Evolutionary conservation across 176 grass and related monocot species (phyloP).

Genomic region (Juncus inflexus): DNA sequence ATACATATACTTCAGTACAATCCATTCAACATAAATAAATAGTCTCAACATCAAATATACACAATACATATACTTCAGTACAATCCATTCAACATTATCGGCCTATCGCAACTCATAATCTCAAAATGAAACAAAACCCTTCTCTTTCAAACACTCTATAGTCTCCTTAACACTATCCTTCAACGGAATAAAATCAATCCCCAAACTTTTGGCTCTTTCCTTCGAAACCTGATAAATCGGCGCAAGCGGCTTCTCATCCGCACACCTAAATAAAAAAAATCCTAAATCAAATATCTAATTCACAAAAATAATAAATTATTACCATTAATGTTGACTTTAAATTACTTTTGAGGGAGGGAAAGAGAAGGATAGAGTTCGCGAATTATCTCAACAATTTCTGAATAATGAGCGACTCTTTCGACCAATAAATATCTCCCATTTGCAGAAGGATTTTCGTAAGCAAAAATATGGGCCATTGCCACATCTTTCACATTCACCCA

Average conservation of each 20-base stretch:
- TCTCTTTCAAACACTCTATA: conserved; percentile 55
- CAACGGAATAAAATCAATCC: conserved; percentile 34
- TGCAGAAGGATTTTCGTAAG: conserved; percentile 31
- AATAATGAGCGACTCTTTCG: conserved; percentile 32
- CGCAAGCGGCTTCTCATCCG: conserved; percentile 43
- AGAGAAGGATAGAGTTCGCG: conserved; percentile 30
- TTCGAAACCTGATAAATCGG: conserved; percentile 50
- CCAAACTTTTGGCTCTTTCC: conserved; percentile 54
- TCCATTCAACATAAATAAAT: too few species aligned
- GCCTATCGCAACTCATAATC: too few species aligned
- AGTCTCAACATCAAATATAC: too few species aligned
- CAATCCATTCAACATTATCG: too few species aligned
- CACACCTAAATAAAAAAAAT: conserved; percentile 32
- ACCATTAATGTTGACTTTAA: too few species aligned
- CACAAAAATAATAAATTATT: background rate
- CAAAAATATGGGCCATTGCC: conserved; percentile 33
- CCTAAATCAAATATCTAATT: background rate
- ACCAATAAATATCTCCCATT: conserved; percentile 33
- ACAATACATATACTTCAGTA: too few species aligned
- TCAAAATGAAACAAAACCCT: conserved; percentile 35
- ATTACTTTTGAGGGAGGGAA: conserved; percentile 25
- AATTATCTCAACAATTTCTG: conserved; percentile 31
- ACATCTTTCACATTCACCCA: conserved; percentile 39
- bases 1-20: too few species aligned
- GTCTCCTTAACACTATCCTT: conserved; percentile 51